phyloP scores from a whole-genome alignment of 352 stramenopile species.

The Nothophytophthora sp. region DNA sequence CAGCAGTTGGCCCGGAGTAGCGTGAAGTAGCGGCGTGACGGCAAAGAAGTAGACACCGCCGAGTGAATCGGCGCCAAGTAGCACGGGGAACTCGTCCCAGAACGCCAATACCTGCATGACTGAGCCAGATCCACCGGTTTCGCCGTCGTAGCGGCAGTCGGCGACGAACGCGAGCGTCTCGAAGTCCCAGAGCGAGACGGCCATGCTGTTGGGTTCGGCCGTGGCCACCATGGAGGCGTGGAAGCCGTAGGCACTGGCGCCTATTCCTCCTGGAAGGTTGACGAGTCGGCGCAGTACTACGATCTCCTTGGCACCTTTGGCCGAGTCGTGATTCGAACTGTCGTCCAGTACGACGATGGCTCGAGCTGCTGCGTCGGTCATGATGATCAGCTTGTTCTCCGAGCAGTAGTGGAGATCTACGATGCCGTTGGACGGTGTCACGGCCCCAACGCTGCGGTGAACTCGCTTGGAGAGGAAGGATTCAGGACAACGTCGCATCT shows the following conservation, averaged over 20 bases:
- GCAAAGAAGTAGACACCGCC: conserved; percentile 66
- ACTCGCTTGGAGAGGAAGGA: conserved; percentile 43
- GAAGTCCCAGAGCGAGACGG: conserved; percentile 78
- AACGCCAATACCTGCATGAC: conserved; percentile 58
- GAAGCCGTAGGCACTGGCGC: conserved; percentile 63
- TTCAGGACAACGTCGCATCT: conserved; percentile 66
- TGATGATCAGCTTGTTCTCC: conserved; percentile 71
- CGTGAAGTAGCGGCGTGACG: conserved; percentile 39
- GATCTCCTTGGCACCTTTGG: conserved; percentile 47
- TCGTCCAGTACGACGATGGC: conserved; percentile 74
- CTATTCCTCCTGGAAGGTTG: conserved; percentile 55
- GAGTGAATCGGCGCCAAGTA: conserved; percentile 47
- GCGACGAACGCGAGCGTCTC: conserved; percentile 56
- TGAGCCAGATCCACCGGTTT: not conserved
- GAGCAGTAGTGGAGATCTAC: conserved; percentile 74
- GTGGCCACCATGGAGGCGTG: conserved; percentile 72
- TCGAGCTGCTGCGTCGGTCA: conserved; percentile 38
- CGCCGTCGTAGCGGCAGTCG: conserved; percentile 7
- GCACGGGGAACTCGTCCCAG: conserved; percentile 68
- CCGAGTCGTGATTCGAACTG: conserved; percentile 48
- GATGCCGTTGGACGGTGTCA: conserved; percentile 42
- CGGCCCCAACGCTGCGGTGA: conserved; percentile 7
- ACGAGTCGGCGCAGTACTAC: conserved; percentile 56
- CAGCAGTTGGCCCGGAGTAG: conserved; percentile 47
- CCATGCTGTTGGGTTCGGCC: conserved; percentile 19